phyloP scores from a whole-genome alignment of 2,329 filamentous ascomycete species.

The Arachnomyces sp. region DNA sequence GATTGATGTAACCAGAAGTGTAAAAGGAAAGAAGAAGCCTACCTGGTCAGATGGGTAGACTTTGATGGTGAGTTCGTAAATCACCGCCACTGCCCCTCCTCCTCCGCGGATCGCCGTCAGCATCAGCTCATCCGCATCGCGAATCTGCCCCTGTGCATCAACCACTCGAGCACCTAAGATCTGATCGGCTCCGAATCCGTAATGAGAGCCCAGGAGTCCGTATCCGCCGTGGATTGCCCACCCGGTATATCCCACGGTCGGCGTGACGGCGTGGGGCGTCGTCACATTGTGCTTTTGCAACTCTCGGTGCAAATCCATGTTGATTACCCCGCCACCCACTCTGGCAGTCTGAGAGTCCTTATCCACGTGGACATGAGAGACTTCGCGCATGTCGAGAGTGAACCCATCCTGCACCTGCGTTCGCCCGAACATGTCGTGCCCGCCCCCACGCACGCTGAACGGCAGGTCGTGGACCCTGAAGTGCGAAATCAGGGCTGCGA shows the following conservation, averaged over 20 bases:
- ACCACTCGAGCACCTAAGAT: slow-evolving; percentile 35
- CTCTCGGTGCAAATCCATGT: too few species aligned
- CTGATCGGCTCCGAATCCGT: slow-evolving; percentile 33
- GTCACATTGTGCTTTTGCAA: too few species aligned
- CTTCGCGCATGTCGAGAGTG: slow-evolving; percentile 12
- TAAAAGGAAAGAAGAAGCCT: too few species aligned
- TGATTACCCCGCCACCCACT: too few species aligned
- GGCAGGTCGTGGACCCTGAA: too few species aligned
- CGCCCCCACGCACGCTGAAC: slow-evolving; percentile 13
- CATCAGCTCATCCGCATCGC: slow-evolving; percentile 31
- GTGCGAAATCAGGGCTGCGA: too few species aligned
- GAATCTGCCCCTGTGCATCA: slow-evolving; percentile 28
- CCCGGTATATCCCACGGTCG: slow-evolving; percentile 30
- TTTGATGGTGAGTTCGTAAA: slow-evolving; percentile 35
- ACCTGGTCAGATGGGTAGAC: slow-evolving; percentile 30
- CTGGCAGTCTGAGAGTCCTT: too few species aligned
- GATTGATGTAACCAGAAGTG: too few species aligned
- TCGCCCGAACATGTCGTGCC: slow-evolving; percentile 15
- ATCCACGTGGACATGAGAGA: slow-evolving; percentile 9
- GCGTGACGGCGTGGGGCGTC: too few species aligned
- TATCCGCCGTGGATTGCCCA: slow-evolving; percentile 36
- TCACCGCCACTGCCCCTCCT: slow-evolving; percentile 34
- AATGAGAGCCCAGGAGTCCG: slow-evolving; percentile 22
- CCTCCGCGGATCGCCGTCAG: slow-evolving; percentile 34
- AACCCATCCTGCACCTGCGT: slow-evolving; percentile 5